A percentile compares a stretch with the other conserved stretches of the same genome.
Conservation (phyloP, 2,329 filamentous ascomycete genomes). For the Colletotrichum neosansevieriae region DNA sequence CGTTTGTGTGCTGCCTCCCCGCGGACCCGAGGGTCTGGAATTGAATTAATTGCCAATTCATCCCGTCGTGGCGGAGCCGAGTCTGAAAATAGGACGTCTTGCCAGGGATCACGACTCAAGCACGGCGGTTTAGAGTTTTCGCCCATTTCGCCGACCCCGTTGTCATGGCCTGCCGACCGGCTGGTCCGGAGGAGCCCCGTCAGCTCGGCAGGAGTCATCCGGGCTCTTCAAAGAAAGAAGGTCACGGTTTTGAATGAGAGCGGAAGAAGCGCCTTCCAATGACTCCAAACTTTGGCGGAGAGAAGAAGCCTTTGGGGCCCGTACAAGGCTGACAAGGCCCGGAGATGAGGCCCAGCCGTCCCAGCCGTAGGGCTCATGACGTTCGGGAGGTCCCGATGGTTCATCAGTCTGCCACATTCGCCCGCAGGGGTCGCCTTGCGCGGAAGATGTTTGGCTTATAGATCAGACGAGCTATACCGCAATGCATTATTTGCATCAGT, state of each 20-base stretch:
- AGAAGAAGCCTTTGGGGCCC: not conserved
- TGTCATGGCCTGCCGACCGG: constrained; percentile 8
- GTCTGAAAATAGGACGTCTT: constrained; percentile 28
- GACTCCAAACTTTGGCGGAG: too few species aligned
- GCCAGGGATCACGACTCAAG: constrained; percentile 38
- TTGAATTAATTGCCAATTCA: constrained; percentile 10
- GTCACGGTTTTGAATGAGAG: too few species aligned
- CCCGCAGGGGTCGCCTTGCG: constrained; percentile 24
- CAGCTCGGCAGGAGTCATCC: not conserved
- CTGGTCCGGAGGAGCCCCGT: not conserved
- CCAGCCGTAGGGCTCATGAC: constrained; percentile 5
- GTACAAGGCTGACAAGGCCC: not conserved
- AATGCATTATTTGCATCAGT: constrained; percentile 17
- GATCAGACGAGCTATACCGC: constrained; percentile 16
- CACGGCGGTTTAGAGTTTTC: constrained; percentile 29
- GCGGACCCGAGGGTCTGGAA: constrained; percentile 27
- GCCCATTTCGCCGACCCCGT: constrained; percentile 26
- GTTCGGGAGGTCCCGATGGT: constrained; percentile 28
- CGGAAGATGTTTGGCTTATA: constrained; percentile 13
- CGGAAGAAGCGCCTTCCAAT: not conserved
- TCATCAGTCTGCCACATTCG: constrained; percentile 23
- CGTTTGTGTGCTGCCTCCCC: not conserved
- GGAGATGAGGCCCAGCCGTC: constrained; percentile 1
- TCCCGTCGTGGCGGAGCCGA: constrained; percentile 28
- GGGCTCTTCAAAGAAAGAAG: too few species aligned